These are phyloP conservation scores for Jaltomata sinuosa DNA, from an alignment of 257 asterid genomes.

Conservation along the genomic window DNA sequence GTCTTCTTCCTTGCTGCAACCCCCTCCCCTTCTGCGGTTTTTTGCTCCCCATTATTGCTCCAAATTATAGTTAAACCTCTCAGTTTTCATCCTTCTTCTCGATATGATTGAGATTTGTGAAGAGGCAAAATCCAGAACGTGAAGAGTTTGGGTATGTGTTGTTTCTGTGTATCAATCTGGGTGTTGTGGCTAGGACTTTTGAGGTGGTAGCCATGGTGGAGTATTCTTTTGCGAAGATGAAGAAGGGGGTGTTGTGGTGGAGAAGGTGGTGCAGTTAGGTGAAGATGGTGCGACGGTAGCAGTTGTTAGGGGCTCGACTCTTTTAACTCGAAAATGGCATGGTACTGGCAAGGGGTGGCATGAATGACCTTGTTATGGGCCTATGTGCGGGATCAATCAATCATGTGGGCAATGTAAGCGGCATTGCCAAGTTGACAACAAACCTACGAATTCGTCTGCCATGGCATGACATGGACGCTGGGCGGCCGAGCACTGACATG, in stretches of 20 bases:
- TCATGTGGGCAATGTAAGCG: not conserved
- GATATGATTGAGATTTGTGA: not conserved
- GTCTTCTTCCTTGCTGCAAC: not conserved
- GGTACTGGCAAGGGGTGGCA: not conserved
- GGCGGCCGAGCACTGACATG: not conserved
- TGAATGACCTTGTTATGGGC: not conserved
- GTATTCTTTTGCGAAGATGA: too few species aligned
- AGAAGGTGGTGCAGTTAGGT: too few species aligned
- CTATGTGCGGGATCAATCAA: not conserved
- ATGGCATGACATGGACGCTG: not conserved
- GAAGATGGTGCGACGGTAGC: too few species aligned
- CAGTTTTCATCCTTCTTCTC: too few species aligned
- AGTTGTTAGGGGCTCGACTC: too few species aligned
- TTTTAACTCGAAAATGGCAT: too few species aligned
- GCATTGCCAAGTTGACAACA: not conserved
- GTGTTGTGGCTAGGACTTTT: not conserved
- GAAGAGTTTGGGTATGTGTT: not conserved
- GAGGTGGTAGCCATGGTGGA: not conserved
- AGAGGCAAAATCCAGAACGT: not conserved
- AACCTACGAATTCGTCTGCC: not conserved
- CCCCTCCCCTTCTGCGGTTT: not conserved
- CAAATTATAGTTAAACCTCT: too few species aligned
- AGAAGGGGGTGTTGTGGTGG: too few species aligned
- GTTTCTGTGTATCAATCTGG: not conserved
- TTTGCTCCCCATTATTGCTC: too few species aligned